Evolutionary conservation across 176 grass and related monocot genomes (phyloP).

Genomic region (Alopecurus myosuroides): DNA sequence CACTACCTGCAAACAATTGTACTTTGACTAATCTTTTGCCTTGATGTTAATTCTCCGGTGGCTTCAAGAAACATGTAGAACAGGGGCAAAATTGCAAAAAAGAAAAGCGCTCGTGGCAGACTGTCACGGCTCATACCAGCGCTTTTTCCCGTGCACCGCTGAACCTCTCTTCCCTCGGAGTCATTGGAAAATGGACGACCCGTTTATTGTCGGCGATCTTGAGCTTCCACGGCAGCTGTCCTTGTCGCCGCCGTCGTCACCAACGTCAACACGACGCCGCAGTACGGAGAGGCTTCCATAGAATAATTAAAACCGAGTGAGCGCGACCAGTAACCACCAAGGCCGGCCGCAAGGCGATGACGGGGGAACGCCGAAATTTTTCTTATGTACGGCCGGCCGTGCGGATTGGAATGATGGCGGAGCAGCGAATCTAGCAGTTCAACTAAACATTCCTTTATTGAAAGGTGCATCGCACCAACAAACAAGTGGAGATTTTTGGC

Average conservation of each 20-base stretch:
- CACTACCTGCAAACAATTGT: background rate
- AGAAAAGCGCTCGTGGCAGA: background rate
- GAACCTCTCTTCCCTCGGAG: conserved; percentile 7
- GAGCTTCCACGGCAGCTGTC: conserved; percentile 14
- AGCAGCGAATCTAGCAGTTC: conserved; percentile 31
- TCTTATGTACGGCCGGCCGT: background rate
- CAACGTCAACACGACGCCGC: background rate
- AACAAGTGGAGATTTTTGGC: too few relatives aligned
- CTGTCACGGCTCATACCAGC: background rate
- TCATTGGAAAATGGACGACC: conserved; percentile 3
- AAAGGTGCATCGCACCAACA: conserved; percentile 10
- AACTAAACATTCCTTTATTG: conserved; percentile 40
- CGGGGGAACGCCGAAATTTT: conserved; percentile 13
- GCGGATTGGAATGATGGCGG: background rate
- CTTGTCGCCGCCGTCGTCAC: conserved; percentile 9
- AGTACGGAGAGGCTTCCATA: background rate
- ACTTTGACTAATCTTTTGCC: conserved; percentile 8
- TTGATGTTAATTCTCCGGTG: background rate
- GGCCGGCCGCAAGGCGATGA: background rate
- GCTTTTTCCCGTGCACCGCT: background rate
- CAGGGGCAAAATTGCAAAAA: conserved; percentile 39
- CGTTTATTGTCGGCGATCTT: conserved; percentile 7
- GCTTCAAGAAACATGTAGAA: background rate
- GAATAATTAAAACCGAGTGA: conserved; percentile 26
- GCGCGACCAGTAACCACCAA: conserved; percentile 12